Conservation (phyloP, 305 asterid species). For the Lippia alba region DNA sequence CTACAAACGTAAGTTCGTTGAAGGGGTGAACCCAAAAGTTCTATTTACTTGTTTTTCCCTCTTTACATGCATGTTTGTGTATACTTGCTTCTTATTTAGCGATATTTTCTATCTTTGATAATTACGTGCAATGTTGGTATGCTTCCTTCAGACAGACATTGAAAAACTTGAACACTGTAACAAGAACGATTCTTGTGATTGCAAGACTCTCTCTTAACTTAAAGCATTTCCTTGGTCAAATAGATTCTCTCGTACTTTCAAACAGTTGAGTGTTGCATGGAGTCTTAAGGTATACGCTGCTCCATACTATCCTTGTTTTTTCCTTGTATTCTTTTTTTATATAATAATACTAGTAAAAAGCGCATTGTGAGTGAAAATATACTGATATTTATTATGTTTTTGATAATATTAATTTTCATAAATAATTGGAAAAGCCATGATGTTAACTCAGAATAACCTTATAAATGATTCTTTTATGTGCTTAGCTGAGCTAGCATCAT, state of each 20-base stretch:
- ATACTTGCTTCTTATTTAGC: constrained; percentile 7
- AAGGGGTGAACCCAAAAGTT: no score
- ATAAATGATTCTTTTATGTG: not conserved
- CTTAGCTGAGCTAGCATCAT: no score
- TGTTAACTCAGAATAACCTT: no score
- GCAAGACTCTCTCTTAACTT: constrained; percentile 68
- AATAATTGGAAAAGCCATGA: no score
- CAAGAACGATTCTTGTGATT: constrained; percentile 71
- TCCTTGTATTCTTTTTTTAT: no score
- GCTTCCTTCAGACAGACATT: constrained; percentile 62
- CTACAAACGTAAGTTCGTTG: not conserved
- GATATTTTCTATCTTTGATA: constrained; percentile 1
- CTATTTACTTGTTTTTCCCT: no score
- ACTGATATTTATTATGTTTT: no score
- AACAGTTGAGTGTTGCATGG: constrained; percentile 66
- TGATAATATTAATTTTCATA: no score
- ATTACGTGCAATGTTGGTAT: constrained; percentile 24
- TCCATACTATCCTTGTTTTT: no score
- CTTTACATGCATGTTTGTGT: not conserved
- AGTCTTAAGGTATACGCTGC: constrained; percentile 67
- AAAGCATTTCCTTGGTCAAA: constrained; percentile 80
- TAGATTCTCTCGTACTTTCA: constrained; percentile 69
- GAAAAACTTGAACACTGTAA: constrained; percentile 63
- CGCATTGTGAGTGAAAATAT: no score
- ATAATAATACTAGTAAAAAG: no score